Percentiles rank a stretch among this genome's conserved stretches.
phyloP scores from a whole-genome alignment of 805 yeast species.

The Schwanniomyces sp. region DNA sequence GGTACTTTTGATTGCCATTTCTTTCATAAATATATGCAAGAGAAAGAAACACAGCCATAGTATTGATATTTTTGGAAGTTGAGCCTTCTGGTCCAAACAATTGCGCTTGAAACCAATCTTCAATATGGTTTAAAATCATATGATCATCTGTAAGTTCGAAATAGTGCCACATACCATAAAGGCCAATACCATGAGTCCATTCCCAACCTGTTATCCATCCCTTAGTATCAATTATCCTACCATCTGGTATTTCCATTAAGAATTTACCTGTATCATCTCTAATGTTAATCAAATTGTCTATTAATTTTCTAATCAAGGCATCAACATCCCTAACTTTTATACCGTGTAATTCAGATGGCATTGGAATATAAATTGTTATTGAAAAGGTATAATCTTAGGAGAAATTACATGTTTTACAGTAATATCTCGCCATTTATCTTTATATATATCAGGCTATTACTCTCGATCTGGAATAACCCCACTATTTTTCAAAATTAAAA shows the following conservation, averaged over 20 bases:
- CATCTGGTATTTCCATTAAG: constrained; percentile 27
- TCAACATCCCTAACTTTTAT: constrained; percentile 14
- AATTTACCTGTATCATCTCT: constrained; percentile 29
- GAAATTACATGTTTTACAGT: too few relatives aligned
- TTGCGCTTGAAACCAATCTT: constrained; percentile 27
- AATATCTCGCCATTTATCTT: too few relatives aligned
- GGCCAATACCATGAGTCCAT: constrained; percentile 40
- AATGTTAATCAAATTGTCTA: constrained; percentile 24
- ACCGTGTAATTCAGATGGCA: constrained; percentile 15
- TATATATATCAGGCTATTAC: too few relatives aligned
- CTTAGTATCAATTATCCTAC: constrained; percentile 33
- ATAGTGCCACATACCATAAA: constrained; percentile 38
- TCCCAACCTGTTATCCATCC: constrained; percentile 42
- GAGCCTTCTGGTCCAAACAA: constrained; percentile 28
- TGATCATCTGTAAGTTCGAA: constrained; percentile 23
- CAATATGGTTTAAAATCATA: constrained; percentile 18
- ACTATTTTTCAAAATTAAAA: too few relatives aligned
- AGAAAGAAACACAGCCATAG: constrained; percentile 34
- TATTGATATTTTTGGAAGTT: constrained; percentile 32
- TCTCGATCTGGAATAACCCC: too few relatives aligned
- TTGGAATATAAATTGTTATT: constrained; percentile 1
- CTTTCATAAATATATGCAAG: constrained; percentile 28
- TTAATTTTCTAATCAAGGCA: constrained; percentile 14
- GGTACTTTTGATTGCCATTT: constrained; percentile 12
- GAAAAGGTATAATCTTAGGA: too few relatives aligned